These are phyloP conservation scores for Alternaria sp. DNA, from an alignment of 2,329 filamentous ascomycete genomes.

Conservation along the genomic window DNA sequence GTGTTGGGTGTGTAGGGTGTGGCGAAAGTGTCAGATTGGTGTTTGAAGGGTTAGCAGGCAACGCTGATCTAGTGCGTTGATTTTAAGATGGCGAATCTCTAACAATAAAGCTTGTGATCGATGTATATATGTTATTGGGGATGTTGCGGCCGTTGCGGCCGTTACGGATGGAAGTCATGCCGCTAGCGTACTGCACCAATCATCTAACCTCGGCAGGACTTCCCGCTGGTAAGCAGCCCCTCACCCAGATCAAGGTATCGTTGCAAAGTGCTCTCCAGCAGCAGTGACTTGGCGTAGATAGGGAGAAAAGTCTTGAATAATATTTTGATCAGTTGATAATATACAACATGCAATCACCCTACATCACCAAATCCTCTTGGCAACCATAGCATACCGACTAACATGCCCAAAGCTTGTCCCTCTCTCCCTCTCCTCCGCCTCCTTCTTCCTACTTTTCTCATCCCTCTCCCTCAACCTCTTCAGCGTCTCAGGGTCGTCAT, in stretches of 20 bases:
- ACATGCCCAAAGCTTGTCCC: slow-evolving; percentile 69
- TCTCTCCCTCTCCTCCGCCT: slow-evolving; percentile 58
- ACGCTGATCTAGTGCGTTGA: not conserved
- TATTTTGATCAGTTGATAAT: not conserved
- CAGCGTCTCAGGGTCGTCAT: slow-evolving; percentile 77
- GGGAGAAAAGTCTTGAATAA: not conserved
- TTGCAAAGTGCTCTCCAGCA: not conserved
- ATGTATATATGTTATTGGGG: not conserved
- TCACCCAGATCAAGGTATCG: not conserved
- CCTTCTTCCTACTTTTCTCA: slow-evolving; percentile 68
- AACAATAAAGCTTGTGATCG: not conserved
- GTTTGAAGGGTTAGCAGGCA: not conserved
- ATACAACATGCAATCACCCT: not conserved
- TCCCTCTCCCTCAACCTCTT: slow-evolving; percentile 66
- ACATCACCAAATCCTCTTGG: slow-evolving; percentile 89
- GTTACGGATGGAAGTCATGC: not conserved
- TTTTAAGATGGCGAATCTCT: not conserved
- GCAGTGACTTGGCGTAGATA: not conserved
- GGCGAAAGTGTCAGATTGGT: not conserved
- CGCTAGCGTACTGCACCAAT: not conserved
- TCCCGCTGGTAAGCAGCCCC: not conserved
- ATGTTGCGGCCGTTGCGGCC: not conserved
- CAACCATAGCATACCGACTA: slow-evolving; percentile 90
- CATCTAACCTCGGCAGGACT: not conserved
- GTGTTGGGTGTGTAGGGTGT: not conserved